Conservation (phyloP, 108 stramenopile species). For the Fistulifera pelliculosa region DNA sequence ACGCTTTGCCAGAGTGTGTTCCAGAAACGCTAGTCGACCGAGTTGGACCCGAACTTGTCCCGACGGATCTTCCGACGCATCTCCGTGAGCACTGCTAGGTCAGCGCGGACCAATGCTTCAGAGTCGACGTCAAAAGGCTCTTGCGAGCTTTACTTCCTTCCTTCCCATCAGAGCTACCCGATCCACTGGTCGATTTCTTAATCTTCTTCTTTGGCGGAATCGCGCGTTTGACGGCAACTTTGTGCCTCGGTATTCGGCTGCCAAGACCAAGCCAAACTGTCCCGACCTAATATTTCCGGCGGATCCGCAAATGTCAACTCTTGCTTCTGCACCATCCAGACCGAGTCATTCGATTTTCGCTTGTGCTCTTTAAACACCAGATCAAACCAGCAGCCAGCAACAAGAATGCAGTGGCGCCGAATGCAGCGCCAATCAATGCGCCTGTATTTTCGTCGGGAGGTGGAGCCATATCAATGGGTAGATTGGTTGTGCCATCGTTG, state of each 20-base stretch:
- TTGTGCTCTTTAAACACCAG: slow-evolving; percentile 6
- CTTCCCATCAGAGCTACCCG: background rate
- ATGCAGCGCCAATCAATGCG: no score
- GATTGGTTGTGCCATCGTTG: slow-evolving; percentile 6
- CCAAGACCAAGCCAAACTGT: slow-evolving; percentile 21
- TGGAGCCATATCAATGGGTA: slow-evolving; percentile 1
- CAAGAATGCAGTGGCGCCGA: no score
- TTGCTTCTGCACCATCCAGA: slow-evolving; percentile 31
- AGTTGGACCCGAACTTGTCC: background rate
- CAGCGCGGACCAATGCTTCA: background rate
- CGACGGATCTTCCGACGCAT: background rate
- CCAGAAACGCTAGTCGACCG: background rate
- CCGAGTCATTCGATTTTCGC: slow-evolving; percentile 20
- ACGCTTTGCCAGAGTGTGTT: background rate
- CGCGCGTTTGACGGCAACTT: slow-evolving; percentile 27
- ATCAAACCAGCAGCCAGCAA: no score
- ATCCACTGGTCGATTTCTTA: background rate
- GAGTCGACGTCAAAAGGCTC: no score
- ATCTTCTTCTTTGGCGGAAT: slow-evolving; percentile 11
- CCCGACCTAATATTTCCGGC: slow-evolving; percentile 24
- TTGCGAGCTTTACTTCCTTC: background rate
- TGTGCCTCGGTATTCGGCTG: slow-evolving; percentile 25
- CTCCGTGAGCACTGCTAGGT: background rate
- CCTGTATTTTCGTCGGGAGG: slow-evolving; percentile 12
- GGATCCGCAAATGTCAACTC: slow-evolving; percentile 40